Percentiles rank a stretch among this genome's conserved stretches.
phyloP scores from a whole-genome alignment of 768 basidiomycete genomes.

The Nidularia pulvinata region DNA sequence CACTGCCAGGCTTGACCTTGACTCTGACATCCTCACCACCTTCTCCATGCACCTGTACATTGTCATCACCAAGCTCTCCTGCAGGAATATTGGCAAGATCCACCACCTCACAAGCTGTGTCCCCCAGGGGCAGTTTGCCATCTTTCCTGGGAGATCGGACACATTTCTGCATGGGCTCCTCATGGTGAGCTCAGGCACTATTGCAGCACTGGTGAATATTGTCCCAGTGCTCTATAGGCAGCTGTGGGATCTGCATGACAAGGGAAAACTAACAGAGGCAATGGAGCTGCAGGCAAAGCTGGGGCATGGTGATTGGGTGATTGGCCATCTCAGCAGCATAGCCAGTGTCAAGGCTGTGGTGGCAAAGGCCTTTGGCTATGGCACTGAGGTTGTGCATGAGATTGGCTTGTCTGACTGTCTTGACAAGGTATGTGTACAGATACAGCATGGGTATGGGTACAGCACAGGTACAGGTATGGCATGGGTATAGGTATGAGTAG shows the following conservation, averaged over 20 bases:
- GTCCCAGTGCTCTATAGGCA: conserved; percentile 56
- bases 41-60: conserved; percentile 83
- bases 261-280: conserved; percentile 57
- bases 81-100: conserved; percentile 84
- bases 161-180: conserved; percentile 63
- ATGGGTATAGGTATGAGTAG: too few relatives aligned
- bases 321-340: conserved; percentile 63
- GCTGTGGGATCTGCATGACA: conserved; percentile 46
- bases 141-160: conserved; percentile 79
- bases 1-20: conserved; percentile 81
- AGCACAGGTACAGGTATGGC: too few relatives aligned
- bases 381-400: conserved; percentile 41
- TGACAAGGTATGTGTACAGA: conserved; percentile 23
- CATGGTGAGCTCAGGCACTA: conserved; percentile 63
- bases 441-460: too few relatives aligned
- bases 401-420: conserved; percentile 57
- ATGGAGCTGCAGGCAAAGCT: conserved; percentile 60
- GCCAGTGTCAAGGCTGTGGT: conserved; percentile 67
- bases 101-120: conserved; percentile 69
- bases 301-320: conserved; percentile 68
- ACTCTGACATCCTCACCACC: conserved; percentile 71
- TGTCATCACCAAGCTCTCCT: conserved; percentile 84
- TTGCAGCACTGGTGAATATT: conserved; percentile 64
- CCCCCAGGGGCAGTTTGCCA: conserved; percentile 53
- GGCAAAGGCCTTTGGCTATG: conserved; percentile 66